phyloP scores from a whole-genome alignment of 176 grass and related monocot genomes.

The Metroxylon sagu region DNA sequence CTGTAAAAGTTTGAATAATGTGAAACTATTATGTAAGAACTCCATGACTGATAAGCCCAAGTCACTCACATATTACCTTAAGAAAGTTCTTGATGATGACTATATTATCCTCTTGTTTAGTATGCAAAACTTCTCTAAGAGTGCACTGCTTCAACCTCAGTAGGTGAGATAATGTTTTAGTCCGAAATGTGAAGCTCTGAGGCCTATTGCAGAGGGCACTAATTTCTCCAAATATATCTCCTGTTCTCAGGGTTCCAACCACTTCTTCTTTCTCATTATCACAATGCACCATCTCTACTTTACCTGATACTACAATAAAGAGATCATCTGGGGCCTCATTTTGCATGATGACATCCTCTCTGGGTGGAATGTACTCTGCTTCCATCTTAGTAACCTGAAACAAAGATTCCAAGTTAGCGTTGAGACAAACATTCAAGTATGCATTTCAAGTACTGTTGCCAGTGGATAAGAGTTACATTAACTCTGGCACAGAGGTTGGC shows the following conservation, averaged over 20 bases:
- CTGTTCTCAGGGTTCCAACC: constrained; percentile 28
- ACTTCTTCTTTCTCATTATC: constrained; percentile 32
- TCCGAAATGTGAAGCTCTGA: constrained; percentile 70
- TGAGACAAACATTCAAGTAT: neutral
- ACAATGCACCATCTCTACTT: constrained; percentile 47
- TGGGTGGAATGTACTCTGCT: constrained; percentile 89
- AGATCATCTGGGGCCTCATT: constrained; percentile 80
- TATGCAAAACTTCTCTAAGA: constrained; percentile 77
- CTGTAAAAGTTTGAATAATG: constrained; percentile 27
- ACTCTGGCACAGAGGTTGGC: neutral
- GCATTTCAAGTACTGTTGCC: neutral
- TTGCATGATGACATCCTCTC: constrained; percentile 84
- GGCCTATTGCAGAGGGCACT: constrained; percentile 56
- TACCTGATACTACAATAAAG: constrained; percentile 66
- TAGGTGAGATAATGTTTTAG: constrained; percentile 74
- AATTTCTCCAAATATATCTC: constrained; percentile 70
- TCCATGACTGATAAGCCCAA: no score
- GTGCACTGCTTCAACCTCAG: constrained; percentile 62
- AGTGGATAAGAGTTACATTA: neutral
- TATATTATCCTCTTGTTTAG: constrained; percentile 62
- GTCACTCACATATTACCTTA: constrained; percentile 30
- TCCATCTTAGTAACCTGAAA: constrained; percentile 60
- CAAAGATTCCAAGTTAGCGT: neutral
- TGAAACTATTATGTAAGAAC: neutral
- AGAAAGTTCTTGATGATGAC: constrained; percentile 79